Evolutionary conservation across 129 eudicot genomes (phyloP).

Genomic region (Deinandra increscens): DNA sequence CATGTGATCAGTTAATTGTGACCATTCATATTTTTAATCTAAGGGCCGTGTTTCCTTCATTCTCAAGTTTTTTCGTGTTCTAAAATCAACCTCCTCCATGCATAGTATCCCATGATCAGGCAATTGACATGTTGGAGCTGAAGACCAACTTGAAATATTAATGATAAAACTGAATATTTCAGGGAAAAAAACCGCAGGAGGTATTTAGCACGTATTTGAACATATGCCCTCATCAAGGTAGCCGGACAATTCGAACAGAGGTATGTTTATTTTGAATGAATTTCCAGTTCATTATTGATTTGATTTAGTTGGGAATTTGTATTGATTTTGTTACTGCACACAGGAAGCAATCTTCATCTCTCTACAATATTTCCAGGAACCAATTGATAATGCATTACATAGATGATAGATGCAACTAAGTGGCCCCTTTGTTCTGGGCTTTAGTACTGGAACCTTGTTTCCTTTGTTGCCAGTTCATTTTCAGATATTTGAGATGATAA

Average conservation of each 20-base stretch:
- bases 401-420: conserved; percentile 19
- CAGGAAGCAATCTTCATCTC: conserved; percentile 95
- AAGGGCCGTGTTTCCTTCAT: not conserved
- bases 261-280: conserved; percentile 33
- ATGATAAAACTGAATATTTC: conserved; percentile 21
- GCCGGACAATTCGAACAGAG: conserved; percentile 97
- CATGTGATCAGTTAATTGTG: not conserved
- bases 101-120: not conserved
- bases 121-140: not conserved
- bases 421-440: conserved; percentile 1
- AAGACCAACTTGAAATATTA: not conserved
- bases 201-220: conserved; percentile 72
- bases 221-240: conserved; percentile 90
- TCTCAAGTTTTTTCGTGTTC: not conserved
- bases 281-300: not conserved
- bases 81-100: not conserved
- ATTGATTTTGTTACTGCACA: conserved; percentile 15
- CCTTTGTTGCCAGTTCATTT: not conserved
- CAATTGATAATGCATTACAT: conserved; percentile 54
- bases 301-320: not conserved
- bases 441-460: not conserved
- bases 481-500: conserved; percentile 1
- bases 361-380: conserved; percentile 97
- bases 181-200: conserved; percentile 76
- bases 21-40: not conserved